These are phyloP conservation scores for Panicum virgatum DNA, from an alignment of 202 grass and related monocot genomes.

Conservation along the genomic window DNA sequence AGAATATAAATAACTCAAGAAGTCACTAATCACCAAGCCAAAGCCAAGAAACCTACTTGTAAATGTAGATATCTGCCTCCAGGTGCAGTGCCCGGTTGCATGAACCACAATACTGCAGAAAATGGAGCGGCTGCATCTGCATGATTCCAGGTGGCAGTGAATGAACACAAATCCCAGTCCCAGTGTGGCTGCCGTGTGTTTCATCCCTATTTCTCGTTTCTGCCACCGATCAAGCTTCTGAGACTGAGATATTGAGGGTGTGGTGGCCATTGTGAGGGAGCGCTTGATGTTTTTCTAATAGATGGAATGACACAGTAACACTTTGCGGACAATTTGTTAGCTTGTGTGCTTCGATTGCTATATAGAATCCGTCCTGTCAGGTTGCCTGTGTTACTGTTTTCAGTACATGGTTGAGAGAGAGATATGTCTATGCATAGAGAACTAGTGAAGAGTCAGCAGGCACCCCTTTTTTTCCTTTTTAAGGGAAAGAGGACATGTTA, in stretches of 20 bases:
- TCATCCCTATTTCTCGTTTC: constrained; percentile 34
- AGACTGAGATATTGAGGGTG: background rate
- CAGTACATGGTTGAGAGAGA: background rate
- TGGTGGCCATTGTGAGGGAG: constrained; percentile 16
- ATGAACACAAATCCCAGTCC: background rate
- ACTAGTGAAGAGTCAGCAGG: background rate
- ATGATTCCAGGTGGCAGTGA: constrained; percentile 2
- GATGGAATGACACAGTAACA: background rate
- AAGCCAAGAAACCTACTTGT: constrained; percentile 36
- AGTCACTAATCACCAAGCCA: background rate
- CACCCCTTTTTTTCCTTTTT: constrained; percentile 30
- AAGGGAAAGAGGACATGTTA: constrained; percentile 35
- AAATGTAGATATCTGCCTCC: constrained; percentile 58
- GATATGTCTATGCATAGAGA: background rate
- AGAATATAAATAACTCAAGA: background rate
- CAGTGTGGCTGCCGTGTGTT: background rate
- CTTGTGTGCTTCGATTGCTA: background rate
- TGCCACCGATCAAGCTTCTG: background rate
- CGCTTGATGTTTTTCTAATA: background rate
- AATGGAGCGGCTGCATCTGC: constrained; percentile 41
- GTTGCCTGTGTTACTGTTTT: constrained; percentile 15
- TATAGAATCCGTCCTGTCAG: constrained; percentile 21
- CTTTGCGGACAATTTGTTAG: background rate
- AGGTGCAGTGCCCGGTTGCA: constrained; percentile 43
- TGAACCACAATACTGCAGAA: constrained; percentile 45